Percentiles rank a stretch among this genome's conserved stretches.
Evolutionary conservation across 306 rosid species (phyloP).

Genomic region (Inga oerstediana): DNA sequence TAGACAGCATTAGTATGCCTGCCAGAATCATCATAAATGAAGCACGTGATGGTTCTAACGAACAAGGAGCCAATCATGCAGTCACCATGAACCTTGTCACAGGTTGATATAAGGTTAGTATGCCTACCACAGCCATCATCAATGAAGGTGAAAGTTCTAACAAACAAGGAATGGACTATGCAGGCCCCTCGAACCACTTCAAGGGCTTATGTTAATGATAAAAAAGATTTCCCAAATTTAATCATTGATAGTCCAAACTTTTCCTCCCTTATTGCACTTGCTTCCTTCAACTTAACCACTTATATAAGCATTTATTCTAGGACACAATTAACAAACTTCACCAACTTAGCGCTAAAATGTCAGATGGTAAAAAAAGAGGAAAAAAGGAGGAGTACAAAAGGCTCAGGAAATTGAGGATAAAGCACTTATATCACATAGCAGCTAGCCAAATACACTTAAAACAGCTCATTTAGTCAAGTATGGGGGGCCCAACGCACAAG

Average conservation of each 20-base stretch:
- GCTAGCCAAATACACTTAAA: not conserved
- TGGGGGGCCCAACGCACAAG: too few relatives aligned
- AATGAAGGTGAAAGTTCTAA: not conserved
- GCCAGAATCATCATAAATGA: constrained; percentile 17
- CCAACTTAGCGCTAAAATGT: not conserved
- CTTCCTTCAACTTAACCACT: not conserved
- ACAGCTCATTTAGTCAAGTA: not conserved
- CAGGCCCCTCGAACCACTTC: not conserved
- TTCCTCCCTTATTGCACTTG: not conserved
- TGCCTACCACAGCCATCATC: constrained; percentile 21
- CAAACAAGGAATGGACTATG: not conserved
- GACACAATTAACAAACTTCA: not conserved
- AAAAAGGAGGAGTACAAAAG: not conserved
- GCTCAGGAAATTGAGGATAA: not conserved
- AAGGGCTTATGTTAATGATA: not conserved
- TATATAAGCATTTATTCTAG: not conserved
- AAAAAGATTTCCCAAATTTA: not conserved
- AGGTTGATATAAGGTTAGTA: not conserved
- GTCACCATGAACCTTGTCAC: not conserved
- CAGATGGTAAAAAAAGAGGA: not conserved
- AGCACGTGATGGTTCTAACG: not conserved
- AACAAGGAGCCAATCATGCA: not conserved
- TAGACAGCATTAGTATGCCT: constrained; percentile 15
- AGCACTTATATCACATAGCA: not conserved
- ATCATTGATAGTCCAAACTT: not conserved